Conservation (phyloP, 306 rosid genomes). For the Spatholobus suberectus region DNA sequence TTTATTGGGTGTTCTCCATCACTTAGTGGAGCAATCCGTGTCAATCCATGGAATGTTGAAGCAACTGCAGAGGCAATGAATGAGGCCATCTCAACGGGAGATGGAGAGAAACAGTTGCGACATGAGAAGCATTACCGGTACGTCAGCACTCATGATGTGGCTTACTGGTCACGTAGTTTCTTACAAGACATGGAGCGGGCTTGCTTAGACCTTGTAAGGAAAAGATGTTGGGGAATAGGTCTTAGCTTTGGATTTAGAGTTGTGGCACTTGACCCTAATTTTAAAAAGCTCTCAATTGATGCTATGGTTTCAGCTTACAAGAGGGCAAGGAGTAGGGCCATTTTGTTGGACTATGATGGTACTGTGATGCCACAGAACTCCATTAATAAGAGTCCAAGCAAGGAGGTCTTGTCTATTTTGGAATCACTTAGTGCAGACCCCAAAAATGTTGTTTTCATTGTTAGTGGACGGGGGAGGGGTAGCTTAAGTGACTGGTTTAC, state of each 20-base stretch:
- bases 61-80: constrained; percentile 79
- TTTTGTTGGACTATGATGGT: constrained; percentile 86
- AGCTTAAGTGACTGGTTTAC: constrained; percentile 76
- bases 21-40: constrained; percentile 83
- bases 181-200: constrained; percentile 87
- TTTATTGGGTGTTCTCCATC: constrained; percentile 91
- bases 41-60: constrained; percentile 85
- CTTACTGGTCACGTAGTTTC: constrained; percentile 84
- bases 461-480: constrained; percentile 77
- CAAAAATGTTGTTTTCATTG: constrained; percentile 78
- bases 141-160: constrained; percentile 76
- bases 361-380: constrained; percentile 85
- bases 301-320: constrained; percentile 65
- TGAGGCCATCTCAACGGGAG: constrained; percentile 69
- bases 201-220: constrained; percentile 72
- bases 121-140: constrained; percentile 86
- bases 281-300: constrained; percentile 75
- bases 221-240: constrained; percentile 81
- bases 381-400: constrained; percentile 66
- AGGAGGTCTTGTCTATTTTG: constrained; percentile 65
- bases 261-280: constrained; percentile 84
- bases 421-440: constrained; percentile 64
- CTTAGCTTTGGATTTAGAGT: constrained; percentile 83
- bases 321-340: constrained; percentile 67
- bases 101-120: constrained; percentile 69